Evolutionary conservation across 1,284 basidiomycete genomes (phyloP).

Genomic region (Sanghuangporus weigelae): DNA sequence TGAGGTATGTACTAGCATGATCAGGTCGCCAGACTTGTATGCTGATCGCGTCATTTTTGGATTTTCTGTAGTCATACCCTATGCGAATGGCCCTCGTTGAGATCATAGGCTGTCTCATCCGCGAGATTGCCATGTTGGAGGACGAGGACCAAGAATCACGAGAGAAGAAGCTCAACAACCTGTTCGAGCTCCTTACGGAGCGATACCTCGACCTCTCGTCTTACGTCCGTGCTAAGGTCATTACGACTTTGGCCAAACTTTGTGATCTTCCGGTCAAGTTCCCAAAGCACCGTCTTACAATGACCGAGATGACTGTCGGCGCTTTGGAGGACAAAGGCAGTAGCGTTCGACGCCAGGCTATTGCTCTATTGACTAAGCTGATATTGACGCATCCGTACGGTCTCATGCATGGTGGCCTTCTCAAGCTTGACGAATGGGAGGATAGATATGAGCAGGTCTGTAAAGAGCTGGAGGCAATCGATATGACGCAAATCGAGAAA

Average conservation of each 20-base stretch:
- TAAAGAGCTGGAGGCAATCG: slow-evolving; percentile 51
- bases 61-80: slow-evolving; percentile 69
- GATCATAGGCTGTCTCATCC: slow-evolving; percentile 77
- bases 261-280: slow-evolving; percentile 77
- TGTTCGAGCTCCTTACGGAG: slow-evolving; percentile 83
- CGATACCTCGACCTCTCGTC: slow-evolving; percentile 86
- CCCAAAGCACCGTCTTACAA: slow-evolving; percentile 78
- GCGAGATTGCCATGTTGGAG: slow-evolving; percentile 62
- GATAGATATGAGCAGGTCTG: slow-evolving; percentile 52
- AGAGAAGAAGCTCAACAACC: slow-evolving; percentile 77
- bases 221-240: slow-evolving; percentile 88
- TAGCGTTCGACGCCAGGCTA: slow-evolving; percentile 82
- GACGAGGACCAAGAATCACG: slow-evolving; percentile 55
- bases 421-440: slow-evolving; percentile 75
- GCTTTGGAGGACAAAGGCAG: slow-evolving; percentile 91
- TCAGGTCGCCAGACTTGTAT: slow-evolving; percentile 4
- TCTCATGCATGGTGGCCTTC: slow-evolving; percentile 76
- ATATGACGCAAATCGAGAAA: slow-evolving; percentile 55
- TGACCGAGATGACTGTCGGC: slow-evolving; percentile 72
- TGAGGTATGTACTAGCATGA: slow-evolving; percentile 51
- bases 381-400: slow-evolving; percentile 91
- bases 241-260: slow-evolving; percentile 70
- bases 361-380: slow-evolving; percentile 73
- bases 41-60: no score
- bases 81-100: slow-evolving; percentile 94